Evolutionary conservation across 345 rosid genomes (phyloP).

Genomic region (Rhodomyrtus tomentosa): DNA sequence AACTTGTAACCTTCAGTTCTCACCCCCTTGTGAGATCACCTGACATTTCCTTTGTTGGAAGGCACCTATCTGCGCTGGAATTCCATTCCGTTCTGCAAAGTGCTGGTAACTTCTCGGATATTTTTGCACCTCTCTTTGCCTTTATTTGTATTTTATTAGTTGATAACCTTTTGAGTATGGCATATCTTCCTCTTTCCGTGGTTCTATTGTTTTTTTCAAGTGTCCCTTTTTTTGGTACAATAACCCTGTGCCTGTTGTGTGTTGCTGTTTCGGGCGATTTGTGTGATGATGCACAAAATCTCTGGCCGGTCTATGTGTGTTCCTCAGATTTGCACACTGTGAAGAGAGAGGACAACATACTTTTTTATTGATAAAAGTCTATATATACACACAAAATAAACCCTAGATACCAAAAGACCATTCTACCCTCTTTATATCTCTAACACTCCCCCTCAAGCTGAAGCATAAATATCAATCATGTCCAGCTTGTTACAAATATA

Average conservation of each 20-base stretch:
- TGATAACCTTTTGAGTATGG: neutral
- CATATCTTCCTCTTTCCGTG: neutral
- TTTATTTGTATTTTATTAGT: neutral
- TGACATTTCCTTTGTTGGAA: slow-evolving; percentile 68
- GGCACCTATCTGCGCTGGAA: slow-evolving; percentile 73
- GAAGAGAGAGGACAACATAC: too few relatives aligned
- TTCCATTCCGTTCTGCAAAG: slow-evolving; percentile 69
- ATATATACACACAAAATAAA: too few relatives aligned
- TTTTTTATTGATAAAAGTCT: too few relatives aligned
- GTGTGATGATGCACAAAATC: neutral
- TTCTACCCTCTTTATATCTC: too few relatives aligned
- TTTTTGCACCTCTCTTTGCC: neutral
- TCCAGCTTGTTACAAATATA: too few relatives aligned
- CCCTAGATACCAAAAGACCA: too few relatives aligned
- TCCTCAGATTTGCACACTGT: neutral
- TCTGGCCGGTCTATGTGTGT: fast-evolving
- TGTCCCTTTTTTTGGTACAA: neutral
- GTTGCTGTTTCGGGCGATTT: neutral
- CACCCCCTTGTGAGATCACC: slow-evolving; percentile 54
- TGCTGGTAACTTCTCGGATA: slow-evolving; percentile 28
- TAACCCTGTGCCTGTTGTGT: neutral
- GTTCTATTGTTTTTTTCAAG: neutral
- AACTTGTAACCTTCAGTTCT: slow-evolving; percentile 76
- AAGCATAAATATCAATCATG: too few relatives aligned
- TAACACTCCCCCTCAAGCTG: too few relatives aligned